Percentiles rank a stretch among this genome's conserved stretches.
These are phyloP conservation scores for Gentiana straminea DNA, from an alignment of 257 asterid genomes.

Conservation along the genomic window DNA sequence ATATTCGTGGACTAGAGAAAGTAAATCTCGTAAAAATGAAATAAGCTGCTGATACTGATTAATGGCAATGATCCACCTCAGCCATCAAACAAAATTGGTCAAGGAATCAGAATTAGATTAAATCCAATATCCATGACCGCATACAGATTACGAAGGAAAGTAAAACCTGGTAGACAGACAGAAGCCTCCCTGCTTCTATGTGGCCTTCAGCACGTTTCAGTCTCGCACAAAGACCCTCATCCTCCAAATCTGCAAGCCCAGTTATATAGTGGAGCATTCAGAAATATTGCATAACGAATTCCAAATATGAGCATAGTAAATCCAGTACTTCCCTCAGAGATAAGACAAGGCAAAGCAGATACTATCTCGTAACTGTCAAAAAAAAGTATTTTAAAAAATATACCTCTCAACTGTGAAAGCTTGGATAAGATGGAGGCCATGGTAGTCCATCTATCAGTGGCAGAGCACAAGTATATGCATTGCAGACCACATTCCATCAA, in stretches of 20 bases:
- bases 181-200: constrained; percentile 85
- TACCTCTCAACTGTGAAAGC: constrained; percentile 69
- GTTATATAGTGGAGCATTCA: neutral
- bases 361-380: too few species aligned
- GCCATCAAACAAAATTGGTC: neutral
- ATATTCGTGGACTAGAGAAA: too few species aligned
- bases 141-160: neutral
- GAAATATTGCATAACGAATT: neutral
- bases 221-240: constrained; percentile 46
- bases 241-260: constrained; percentile 36
- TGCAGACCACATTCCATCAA: constrained; percentile 69
- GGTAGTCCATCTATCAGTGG: constrained; percentile 66
- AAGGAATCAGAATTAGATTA: neutral
- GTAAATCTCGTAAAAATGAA: neutral
- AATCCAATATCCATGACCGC: too few species aligned
- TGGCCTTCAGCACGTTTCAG: constrained; percentile 80
- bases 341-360: too few species aligned
- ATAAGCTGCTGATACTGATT: neutral
- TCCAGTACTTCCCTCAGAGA: too few species aligned
- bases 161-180: constrained; percentile 74
- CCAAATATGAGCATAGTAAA: too few species aligned
- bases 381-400: constrained; percentile 8
- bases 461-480: constrained; percentile 77
- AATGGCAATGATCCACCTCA: neutral
- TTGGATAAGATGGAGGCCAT: constrained; percentile 74